Percentiles rank a stretch among this genome's conserved stretches.
These are phyloP conservation scores for Vachellia pachyceras DNA, from an alignment of 306 rosid species.

Conservation along the genomic window DNA sequence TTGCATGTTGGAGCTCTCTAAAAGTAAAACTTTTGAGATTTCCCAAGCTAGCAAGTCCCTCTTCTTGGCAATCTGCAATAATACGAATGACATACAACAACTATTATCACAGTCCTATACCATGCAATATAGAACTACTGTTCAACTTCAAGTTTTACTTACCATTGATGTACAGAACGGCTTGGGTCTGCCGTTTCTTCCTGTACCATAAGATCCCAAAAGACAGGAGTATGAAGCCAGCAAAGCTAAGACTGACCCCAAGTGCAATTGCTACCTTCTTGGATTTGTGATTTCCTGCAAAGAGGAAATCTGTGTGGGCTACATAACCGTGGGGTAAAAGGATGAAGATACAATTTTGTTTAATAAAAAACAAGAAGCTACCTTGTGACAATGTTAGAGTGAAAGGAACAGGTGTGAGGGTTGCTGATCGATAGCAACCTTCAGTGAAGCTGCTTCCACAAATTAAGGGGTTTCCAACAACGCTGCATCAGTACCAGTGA, in stretches of 20 bases:
- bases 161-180: constrained; percentile 74
- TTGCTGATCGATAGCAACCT: constrained; percentile 76
- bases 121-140: constrained; percentile 8
- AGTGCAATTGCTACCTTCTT: constrained; percentile 78
- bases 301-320: background rate
- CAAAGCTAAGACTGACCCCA: constrained; percentile 76
- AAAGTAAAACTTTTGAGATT: constrained; percentile 80
- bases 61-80: constrained; percentile 73
- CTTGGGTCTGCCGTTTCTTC: constrained; percentile 61
- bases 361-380: background rate
- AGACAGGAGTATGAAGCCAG: constrained; percentile 54
- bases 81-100: constrained; percentile 19
- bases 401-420: constrained; percentile 62
- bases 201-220: constrained; percentile 68
- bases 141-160: constrained; percentile 28
- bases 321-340: background rate
- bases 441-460: constrained; percentile 73
- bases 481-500: constrained; percentile 48
- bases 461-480: constrained; percentile 85
- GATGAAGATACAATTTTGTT: background rate
- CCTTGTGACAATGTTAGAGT: constrained; percentile 67
- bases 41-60: constrained; percentile 76
- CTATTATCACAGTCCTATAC: background rate
- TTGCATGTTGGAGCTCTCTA: constrained; percentile 86
- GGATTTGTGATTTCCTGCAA: constrained; percentile 67